Percentiles rank a stretch among this genome's conserved stretches.
Evolutionary conservation across 768 basidiomycete species (phyloP).

Genomic region (Coprinopsis sp.): DNA sequence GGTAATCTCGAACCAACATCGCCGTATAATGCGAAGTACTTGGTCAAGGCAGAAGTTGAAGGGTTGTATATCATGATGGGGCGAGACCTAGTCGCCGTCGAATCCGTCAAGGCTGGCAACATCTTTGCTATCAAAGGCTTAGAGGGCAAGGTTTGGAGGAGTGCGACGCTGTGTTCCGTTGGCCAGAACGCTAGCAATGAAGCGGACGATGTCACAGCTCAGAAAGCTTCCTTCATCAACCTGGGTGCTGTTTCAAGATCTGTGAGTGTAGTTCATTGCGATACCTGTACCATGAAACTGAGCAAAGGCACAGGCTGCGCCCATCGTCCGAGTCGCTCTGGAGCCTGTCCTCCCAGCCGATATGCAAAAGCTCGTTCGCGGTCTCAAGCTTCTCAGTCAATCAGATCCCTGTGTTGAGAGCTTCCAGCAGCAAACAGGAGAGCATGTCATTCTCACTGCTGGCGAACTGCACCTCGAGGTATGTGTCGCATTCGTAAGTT

Average conservation of each 20-base stretch:
- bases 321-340: conserved; percentile 92
- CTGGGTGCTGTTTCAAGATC: conserved; percentile 65
- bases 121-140: conserved; percentile 91
- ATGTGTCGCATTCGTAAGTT: conserved; percentile 10
- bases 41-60: conserved; percentile 58
- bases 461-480: conserved; percentile 97
- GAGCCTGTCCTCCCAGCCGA: conserved; percentile 82
- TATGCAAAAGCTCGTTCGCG: conserved; percentile 83
- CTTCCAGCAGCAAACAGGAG: conserved; percentile 95
- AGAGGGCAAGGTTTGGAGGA: conserved; percentile 86
- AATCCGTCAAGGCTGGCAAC: conserved; percentile 84
- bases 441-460: conserved; percentile 94
- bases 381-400: conserved; percentile 85
- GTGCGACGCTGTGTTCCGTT: conserved; percentile 83
- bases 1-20: conserved; percentile 55
- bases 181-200: conserved; percentile 37
- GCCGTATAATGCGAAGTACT: conserved; percentile 60
- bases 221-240: conserved; percentile 65
- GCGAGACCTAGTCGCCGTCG: conserved; percentile 80
- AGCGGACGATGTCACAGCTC: conserved; percentile 25
- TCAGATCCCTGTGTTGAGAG: conserved; percentile 97
- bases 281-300: not conserved
- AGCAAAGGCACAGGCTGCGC: conserved; percentile 53
- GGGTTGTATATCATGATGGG: conserved; percentile 98
- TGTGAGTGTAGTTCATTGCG: conserved; percentile 36